Base-by-base conservation (phyloP, 2,329 filamentous ascomycete species). In the Paecilomyces fulvus region DNA sequence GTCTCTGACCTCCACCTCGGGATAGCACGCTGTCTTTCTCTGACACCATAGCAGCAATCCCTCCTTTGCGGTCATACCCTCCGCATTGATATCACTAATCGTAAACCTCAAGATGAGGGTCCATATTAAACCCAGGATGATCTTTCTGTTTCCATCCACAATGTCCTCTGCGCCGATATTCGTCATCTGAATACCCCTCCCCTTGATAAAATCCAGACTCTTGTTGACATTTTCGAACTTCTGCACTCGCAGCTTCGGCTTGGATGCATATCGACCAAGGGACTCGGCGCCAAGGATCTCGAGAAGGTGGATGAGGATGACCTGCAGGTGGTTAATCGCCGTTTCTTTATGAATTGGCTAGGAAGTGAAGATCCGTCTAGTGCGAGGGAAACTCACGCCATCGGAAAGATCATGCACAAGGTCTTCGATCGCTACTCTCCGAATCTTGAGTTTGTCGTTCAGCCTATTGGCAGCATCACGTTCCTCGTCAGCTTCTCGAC, bases 81-180 rank as follows among this genome's bases (percentile, higher is more conserved):
- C 94, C 73, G 92, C 88, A 71, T 95, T 97, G 78, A 99, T 99
- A 74, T 99, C 94, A 72, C 88, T 96, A 71, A 99, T 99, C 64
- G 94, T 99, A 73, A 99, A 99, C 53, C 94, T 84, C 63, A 96
- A 79, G 86, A 99, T 99, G 60, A 99, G 80, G 5, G 92, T 99
- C 94, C 94, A 99, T 74, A 99, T 96, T 65, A 99, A 80, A 30
- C 94, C 94, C 30, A 99, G 80, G 58, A 97, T 95, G 68, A 99
- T 96, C 80, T 97, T 99, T 64, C 89, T 84, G 73, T 97, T 99
- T 33, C 94, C 94, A 73, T 99, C 92, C 30, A 99, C 94, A 23
- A 99, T 90, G 80, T 99, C 94, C 74, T 97, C 94, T 7, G 94
- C 94, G 54, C 94, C 94, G 67, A 97, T 97, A 65, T 99, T 99